Base-by-base conservation (phyloP, 306 rosid species). In the Delonix regia region DNA sequence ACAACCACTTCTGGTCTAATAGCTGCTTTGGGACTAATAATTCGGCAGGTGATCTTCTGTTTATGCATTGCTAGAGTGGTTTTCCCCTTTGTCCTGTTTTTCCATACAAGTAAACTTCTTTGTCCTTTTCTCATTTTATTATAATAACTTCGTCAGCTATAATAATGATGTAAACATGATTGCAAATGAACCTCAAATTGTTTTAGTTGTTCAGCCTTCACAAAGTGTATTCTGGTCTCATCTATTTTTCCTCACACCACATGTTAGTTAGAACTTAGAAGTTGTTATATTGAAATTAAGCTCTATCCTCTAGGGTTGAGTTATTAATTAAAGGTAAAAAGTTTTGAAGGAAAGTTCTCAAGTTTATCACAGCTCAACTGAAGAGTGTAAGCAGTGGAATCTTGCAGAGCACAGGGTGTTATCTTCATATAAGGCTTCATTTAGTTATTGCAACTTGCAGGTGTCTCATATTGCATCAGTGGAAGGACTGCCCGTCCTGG, bases 401-500 rank as follows among this genome's bases (percentile, higher is more conserved):
- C 79, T 71, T 48, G 11, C 64, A 42, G 73, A 47, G 33, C 41
- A 77, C 25, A 55, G 48, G 79, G 49, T 78, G 21, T 79, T 34
- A 16, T 78, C 49, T 77, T 68, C 14, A 52, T 75, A 27, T 79
- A 21, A 66, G 51, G 3, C 39, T 34, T 75, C 38, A 11, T 79
- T 34, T 48, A 67, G 33, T 78, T 78, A 61, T 53, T 76, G 77
- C 52, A 57, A 81, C 51, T 80, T 81, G 80, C 84, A 92, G 99
- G 91, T 81, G 59, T 95, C 97, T 78, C 98, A 89, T 86, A 74
- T 87, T 71, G 98, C 88, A 13, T 83, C 92, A 11, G 19, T 61
- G 63, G 98, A 93, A 85, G 97, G 97, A 78, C 84, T 89, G 71
- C 94, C 97, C 11, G 27, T 95, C 68, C 81, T 88, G 81, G 98